Evolutionary conservation across 352 stramenopile genomes (phyloP).

Genomic region (Phytophthora idaei): DNA sequence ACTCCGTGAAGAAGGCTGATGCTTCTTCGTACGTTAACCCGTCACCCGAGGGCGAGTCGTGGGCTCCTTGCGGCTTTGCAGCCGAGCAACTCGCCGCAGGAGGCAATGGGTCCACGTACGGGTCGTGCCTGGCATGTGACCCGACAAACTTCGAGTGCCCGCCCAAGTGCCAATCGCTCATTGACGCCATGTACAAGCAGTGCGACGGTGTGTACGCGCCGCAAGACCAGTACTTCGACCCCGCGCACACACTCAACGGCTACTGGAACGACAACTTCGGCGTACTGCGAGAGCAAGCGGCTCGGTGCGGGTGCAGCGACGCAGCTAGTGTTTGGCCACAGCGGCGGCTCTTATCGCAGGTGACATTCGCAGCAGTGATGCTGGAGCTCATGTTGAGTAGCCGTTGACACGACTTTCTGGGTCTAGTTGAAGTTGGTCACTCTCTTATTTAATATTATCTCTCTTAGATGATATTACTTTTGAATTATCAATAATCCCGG

Average conservation of each 20-base stretch:
- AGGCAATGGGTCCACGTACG: conserved; percentile 67
- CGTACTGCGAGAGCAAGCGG: conserved; percentile 52
- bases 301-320: conserved; percentile 62
- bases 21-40: conserved; percentile 55
- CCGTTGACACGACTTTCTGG: neutral
- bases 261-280: conserved; percentile 74
- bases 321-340: neutral
- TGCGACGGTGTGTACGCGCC: conserved; percentile 69
- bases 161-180: conserved; percentile 74
- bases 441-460: neutral
- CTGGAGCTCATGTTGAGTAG: conserved; percentile 11
- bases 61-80: conserved; percentile 61
- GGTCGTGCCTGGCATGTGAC: conserved; percentile 65
- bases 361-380: conserved; percentile 1
- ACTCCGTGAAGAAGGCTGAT: conserved; percentile 16
- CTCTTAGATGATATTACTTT: neutral
- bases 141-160: conserved; percentile 60
- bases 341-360: conserved; percentile 3
- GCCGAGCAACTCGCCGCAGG: conserved; percentile 53
- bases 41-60: conserved; percentile 61
- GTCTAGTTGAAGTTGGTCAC: conserved; percentile 11
- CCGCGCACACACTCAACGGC: conserved; percentile 52
- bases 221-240: conserved; percentile 69
- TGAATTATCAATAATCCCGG: neutral
- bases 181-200: conserved; percentile 68